Base-by-base conservation (phyloP, 768 basidiomycete species). In the Botryobasidium botryosum region DNA sequence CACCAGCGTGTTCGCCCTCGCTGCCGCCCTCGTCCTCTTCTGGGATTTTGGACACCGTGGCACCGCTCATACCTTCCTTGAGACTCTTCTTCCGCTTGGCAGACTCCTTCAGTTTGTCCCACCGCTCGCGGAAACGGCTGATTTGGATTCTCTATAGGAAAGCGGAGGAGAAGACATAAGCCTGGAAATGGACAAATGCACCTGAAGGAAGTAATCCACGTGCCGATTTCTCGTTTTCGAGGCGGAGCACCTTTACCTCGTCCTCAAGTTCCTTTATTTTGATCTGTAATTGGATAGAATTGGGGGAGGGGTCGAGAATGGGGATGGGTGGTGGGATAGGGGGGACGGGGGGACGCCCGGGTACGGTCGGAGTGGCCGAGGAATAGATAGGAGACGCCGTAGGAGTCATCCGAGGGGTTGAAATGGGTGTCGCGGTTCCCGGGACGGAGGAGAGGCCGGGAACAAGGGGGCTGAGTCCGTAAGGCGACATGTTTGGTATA, bases 91-190 rank as follows among this genome's bases (percentile, higher is more conserved):
- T 86, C 49, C 79, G 74, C 60, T 77, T 84, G 6, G 83, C 79
- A 23, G 79, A 80, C 55, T 88, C 86, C 57, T 88, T 88, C 46
- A 88, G 64, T 59, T 84, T 86, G 57, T 83, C 81, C 85, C 85
- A 88, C 32, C 82, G 70, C 61, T 87, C 85, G 23, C 79, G 73
- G 61, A 82, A 87, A 53, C 80, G 79, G 18, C 68, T 66, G 51
- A 86, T 84, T 72, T 84, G 80, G 8, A 73, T 66, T 75, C 79
- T 82, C 85, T 87, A 61, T 47, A 54, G 31, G 5, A 17, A 43
- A 26, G 12, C 10, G 35, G 29, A 45, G 53, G 43, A 55, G 51
- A 38, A 47, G 28, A 26, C 47, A 10, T n/a, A 45, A 20, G n/a
- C 32, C 18, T 35, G 44, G 48, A 36, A 27, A 20, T 17, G 43